Base-by-base conservation (phyloP, 805 yeast genomes). In the Starmerella apicola region DNA sequence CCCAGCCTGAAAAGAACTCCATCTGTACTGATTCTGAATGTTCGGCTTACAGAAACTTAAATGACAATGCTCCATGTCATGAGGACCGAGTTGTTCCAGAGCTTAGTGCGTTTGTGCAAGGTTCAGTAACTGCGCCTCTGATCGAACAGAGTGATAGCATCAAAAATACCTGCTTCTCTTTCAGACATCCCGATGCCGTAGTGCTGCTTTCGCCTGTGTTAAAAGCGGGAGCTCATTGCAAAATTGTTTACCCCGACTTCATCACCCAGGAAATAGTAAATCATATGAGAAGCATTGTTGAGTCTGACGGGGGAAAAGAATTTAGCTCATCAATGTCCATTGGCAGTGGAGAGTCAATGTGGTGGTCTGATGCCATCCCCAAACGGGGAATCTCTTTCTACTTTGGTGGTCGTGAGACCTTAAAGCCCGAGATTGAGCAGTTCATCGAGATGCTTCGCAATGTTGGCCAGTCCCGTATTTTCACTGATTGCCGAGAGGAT, bases 341-440 rank as follows among this genome's bases (percentile, higher is more conserved):
- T n/a, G n/a, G 41, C 20, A 33, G 49, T 3, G 54, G 51, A 32
- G 55, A 59, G 36, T 15, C 39, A 9, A 52, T 53, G 3, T 51
- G 61, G 46, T 71, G 74, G 75, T 41, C 50, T 12, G 45, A 50
- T 4, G 63, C 70, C 2, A 50, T 66, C 22, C 75, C 75, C 0
- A 48, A 46, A 8, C 49, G 50, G 9, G 76, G 76, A 0, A 43
- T 63, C 9, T 50, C 66, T 7, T 37, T 71, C 4, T 53, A 60
- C 16, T 68, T 63, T 53, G 76, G 77, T 1, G 53, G 54, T 4
- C 60, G 62, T 22, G 76, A 72, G 48, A 51, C 57, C 13, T 50
- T 63, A 30, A 54, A 59, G n/a, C 42, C 48, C 1, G 68, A 68
- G 29, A 60, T 68, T 21, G 60, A 57, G 36, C 52, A 54, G 25